phyloP scores from a whole-genome alignment of 495 filamentous ascomycete genomes.

The Evansstolkia leycettana region DNA sequence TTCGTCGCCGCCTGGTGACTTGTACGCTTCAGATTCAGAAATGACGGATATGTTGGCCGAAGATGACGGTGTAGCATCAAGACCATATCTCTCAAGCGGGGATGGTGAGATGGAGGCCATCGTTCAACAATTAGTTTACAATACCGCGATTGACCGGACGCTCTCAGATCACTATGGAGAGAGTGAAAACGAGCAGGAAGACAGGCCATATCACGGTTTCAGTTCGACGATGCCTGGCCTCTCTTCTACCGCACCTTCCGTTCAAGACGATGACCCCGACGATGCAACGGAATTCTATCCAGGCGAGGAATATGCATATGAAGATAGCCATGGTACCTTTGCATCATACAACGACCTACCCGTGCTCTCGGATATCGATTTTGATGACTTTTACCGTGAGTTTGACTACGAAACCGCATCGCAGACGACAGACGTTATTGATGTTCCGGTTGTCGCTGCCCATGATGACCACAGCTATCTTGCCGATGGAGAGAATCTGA shows the following conservation, averaged over 20 bases:
- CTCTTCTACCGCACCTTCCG: slow-evolving; percentile 6
- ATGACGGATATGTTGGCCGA: slow-evolving; percentile 14
- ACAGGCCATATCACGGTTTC: slow-evolving; percentile 5
- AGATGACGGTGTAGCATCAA: slow-evolving; percentile 10
- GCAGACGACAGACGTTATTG: slow-evolving; percentile 7
- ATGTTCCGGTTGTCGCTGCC: background rate
- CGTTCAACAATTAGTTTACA: slow-evolving; percentile 12
- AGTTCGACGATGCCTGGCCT: slow-evolving; percentile 6
- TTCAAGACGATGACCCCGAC: slow-evolving; percentile 17
- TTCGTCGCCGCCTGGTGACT: slow-evolving; percentile 4
- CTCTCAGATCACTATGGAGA: slow-evolving; percentile 9
- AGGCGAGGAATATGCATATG: slow-evolving; percentile 14
- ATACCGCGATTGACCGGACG: background rate
- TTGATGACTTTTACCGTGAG: slow-evolving; percentile 23
- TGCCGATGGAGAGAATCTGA: slow-evolving; percentile 9
- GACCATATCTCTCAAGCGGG: slow-evolving; percentile 6
- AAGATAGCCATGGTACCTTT: slow-evolving; percentile 2
- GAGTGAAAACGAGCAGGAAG: slow-evolving; percentile 10
- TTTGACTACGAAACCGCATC: slow-evolving; percentile 9
- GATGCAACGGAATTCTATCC: slow-evolving; percentile 27
- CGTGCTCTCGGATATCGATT: slow-evolving; percentile 16
- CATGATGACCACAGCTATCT: slow-evolving; percentile 12
- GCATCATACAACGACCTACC: background rate
- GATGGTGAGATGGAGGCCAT: slow-evolving; percentile 11
- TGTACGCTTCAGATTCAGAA: slow-evolving; percentile 14